phyloP scores from a whole-genome alignment of 1,284 basidiomycete species.

The Leccinum fallax region DNA sequence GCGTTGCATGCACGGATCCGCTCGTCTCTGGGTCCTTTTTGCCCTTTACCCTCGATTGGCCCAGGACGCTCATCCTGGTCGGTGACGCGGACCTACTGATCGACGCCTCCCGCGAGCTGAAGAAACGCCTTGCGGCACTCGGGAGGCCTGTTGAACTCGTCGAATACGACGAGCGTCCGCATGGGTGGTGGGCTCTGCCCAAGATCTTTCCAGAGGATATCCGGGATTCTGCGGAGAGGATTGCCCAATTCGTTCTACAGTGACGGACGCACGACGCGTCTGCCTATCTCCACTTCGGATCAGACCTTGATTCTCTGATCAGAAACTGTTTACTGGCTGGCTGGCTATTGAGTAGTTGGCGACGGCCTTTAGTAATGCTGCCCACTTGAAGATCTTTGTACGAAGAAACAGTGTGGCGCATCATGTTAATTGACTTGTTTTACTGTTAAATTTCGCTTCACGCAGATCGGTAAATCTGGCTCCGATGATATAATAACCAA shows the following conservation, averaged over 20 bases:
- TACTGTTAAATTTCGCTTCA: too few species aligned
- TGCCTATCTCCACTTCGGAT: too few species aligned
- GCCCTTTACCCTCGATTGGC: constrained; percentile 25
- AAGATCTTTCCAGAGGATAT: constrained; percentile 21
- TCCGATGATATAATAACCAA: too few species aligned
- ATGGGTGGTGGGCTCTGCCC: constrained; percentile 23
- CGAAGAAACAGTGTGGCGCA: too few species aligned
- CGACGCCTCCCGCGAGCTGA: constrained; percentile 14
- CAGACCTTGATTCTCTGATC: too few species aligned
- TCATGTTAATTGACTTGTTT: too few species aligned
- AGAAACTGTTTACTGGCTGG: too few species aligned
- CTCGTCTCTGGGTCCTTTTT: constrained; percentile 22
- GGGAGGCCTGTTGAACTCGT: constrained; percentile 21
- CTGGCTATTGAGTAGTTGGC: too few species aligned
- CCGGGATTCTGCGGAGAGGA: constrained; percentile 15
- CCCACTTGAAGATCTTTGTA: too few species aligned
- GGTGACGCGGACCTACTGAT: constrained; percentile 23
- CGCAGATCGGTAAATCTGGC: too few species aligned
- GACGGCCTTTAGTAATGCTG: too few species aligned
- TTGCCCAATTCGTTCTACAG: constrained; percentile 18
- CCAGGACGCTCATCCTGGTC: constrained; percentile 26
- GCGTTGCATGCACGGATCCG: constrained; percentile 13
- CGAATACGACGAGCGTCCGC: constrained; percentile 29
- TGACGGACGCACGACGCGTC: not conserved
- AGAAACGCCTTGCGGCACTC: constrained; percentile 5